These are phyloP conservation scores for Eremochloa ophiuroides DNA, from an alignment of 176 grass and related monocot genomes.

Conservation along the genomic window DNA sequence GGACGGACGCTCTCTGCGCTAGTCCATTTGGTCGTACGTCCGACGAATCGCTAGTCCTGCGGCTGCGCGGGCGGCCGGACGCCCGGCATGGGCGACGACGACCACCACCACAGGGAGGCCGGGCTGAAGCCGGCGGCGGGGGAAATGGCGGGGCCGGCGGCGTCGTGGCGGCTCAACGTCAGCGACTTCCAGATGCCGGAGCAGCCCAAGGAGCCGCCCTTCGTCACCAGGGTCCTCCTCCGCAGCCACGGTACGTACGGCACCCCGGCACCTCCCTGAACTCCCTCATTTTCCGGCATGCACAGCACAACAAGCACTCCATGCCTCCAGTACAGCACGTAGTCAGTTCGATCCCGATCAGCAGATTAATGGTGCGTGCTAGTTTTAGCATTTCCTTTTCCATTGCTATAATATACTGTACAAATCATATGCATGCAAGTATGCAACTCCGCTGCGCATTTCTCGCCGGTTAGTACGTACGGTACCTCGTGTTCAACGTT, in stretches of 20 bases:
- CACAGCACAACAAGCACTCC: too few species aligned
- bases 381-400: too few species aligned
- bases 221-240: constrained; percentile 51
- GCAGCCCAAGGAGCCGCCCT: constrained; percentile 44
- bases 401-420: too few species aligned
- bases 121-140: not conserved
- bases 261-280: not conserved
- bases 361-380: too few species aligned
- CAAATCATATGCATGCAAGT: too few species aligned
- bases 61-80: not conserved
- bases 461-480: too few species aligned
- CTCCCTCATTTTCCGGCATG: too few species aligned
- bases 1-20: not conserved
- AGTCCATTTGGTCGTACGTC: not conserved
- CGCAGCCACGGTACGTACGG: constrained; percentile 41
- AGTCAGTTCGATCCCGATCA: too few species aligned
- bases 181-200: constrained; percentile 73
- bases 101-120: not conserved
- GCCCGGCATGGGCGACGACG: not conserved
- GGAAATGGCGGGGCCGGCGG: not conserved
- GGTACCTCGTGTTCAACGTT: not conserved
- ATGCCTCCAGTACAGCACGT: too few species aligned
- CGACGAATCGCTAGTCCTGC: not conserved
- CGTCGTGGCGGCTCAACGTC: constrained; percentile 59
- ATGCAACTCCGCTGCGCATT: not conserved